Percentiles rank a stretch among this genome's conserved stretches.
These are phyloP conservation scores for Stemphylium vesicarium DNA, from an alignment of 2,329 filamentous ascomycete species.

Conservation along the genomic window DNA sequence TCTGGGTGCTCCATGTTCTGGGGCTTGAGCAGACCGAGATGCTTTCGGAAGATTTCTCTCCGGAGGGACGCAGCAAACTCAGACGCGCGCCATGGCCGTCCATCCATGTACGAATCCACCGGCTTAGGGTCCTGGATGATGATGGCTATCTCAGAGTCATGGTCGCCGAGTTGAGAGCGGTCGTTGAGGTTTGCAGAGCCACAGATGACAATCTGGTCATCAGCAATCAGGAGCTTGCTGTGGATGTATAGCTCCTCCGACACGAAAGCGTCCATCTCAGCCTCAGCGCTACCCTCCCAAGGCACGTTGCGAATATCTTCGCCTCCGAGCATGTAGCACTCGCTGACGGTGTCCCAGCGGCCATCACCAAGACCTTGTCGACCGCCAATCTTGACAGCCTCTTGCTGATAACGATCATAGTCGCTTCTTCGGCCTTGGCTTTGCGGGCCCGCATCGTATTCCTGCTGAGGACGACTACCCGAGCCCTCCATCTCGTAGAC, in stretches of 20 bases:
- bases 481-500: conserved; percentile 43
- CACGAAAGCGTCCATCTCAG: conserved; percentile 68
- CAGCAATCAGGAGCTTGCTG: conserved; percentile 78
- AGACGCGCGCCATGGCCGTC: conserved; percentile 72
- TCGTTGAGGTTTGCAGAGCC: conserved; percentile 76
- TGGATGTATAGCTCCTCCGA: conserved; percentile 69
- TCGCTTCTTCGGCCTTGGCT: conserved; percentile 41
- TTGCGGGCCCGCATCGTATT: conserved; percentile 31
- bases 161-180: conserved; percentile 78
- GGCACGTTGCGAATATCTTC: conserved; percentile 70
- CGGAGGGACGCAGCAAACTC: conserved; percentile 81
- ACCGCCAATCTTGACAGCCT: conserved; percentile 63
- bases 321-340: conserved; percentile 83
- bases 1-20: conserved; percentile 70
- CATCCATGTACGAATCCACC: conserved; percentile 75
- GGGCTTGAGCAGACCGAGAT: conserved; percentile 79
- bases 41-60: conserved; percentile 87
- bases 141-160: conserved; percentile 90
- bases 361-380: conserved; percentile 53
- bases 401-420: conserved; percentile 76
- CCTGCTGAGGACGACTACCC: conserved; percentile 23
- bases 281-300: conserved; percentile 61
- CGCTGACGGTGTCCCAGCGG: conserved; percentile 76
- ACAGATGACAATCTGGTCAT: conserved; percentile 82
- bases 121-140: conserved; percentile 79